Percentiles rank a stretch among this genome's conserved stretches.
phyloP scores from a whole-genome alignment of 306 rosid genomes.

The Cucumis cinereus region DNA sequence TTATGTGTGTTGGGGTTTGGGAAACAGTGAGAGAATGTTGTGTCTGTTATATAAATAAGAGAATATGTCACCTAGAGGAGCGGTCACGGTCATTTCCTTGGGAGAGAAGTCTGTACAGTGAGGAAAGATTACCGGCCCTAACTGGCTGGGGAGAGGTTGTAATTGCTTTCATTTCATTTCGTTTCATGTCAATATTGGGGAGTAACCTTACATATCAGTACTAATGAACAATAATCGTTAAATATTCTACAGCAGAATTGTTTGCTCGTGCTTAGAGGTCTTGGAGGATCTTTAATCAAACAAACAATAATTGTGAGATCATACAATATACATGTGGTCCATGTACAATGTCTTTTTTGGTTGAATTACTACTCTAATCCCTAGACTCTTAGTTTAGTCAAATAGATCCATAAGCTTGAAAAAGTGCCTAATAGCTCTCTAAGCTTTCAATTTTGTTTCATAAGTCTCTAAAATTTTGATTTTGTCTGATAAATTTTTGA shows the following conservation, averaged over 20 bases:
- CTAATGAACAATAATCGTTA: not conserved
- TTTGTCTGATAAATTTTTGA: not conserved
- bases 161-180: no score
- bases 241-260: not conserved
- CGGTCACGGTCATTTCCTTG: no score
- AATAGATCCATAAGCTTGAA: no score
- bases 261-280: not conserved
- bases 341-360: not conserved
- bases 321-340: not conserved
- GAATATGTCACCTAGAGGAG: no score
- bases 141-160: no score
- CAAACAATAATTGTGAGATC: not conserved
- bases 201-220: not conserved
- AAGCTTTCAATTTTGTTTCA: no score
- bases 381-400: not conserved
- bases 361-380: not conserved
- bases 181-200: no score
- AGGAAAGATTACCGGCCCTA: no score
- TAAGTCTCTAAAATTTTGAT: not conserved
- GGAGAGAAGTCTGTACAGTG: no score
- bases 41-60: no score
- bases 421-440: not conserved
- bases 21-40: no score
- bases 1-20: no score
- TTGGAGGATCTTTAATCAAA: not conserved